A percentile compares a stretch with the other conserved stretches of the same genome.
Conservation (phyloP, 495 filamentous ascomycete genomes). For the Lophiotrema nucula region DNA sequence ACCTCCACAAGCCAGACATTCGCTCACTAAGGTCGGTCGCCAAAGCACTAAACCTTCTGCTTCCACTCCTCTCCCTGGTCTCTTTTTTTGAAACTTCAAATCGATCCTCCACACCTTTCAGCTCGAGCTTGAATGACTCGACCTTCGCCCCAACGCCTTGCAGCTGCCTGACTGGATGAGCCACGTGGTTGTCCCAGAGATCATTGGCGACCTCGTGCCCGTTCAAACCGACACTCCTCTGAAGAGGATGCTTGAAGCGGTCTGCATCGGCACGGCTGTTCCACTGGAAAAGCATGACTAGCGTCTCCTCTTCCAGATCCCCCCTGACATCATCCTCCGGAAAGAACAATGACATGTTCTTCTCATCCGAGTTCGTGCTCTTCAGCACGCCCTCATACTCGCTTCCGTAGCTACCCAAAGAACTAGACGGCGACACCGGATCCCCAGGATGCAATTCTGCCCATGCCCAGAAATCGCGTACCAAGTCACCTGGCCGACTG, state of each 20-base stretch:
- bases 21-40: conserved; percentile 21
- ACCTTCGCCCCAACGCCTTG: conserved; percentile 20
- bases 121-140: conserved; percentile 13
- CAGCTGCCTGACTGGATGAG: conserved; percentile 19
- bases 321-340: conserved; percentile 6
- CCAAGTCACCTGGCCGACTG: conserved; percentile 15
- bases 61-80: conserved; percentile 13
- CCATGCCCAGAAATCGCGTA: conserved; percentile 28
- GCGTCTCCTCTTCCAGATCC: conserved; percentile 19
- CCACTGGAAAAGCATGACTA: conserved; percentile 31
- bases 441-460: conserved; percentile 5
- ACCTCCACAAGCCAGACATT: conserved; percentile 23
- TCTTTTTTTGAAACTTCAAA: not conserved
- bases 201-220: not conserved
- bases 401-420: conserved; percentile 1
- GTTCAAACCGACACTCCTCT: conserved; percentile 21
- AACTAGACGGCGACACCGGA: conserved; percentile 10
- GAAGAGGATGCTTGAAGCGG: conserved; percentile 22
- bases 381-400: not conserved
- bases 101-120: conserved; percentile 17
- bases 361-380: conserved; percentile 27
- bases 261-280: conserved; percentile 13
- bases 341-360: conserved; percentile 20
- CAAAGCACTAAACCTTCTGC: conserved; percentile 16
- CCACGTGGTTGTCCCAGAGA: conserved; percentile 24